Base-by-base conservation (phyloP, 1,139 yeast species). In the Geotrichum fermentans region DNA sequence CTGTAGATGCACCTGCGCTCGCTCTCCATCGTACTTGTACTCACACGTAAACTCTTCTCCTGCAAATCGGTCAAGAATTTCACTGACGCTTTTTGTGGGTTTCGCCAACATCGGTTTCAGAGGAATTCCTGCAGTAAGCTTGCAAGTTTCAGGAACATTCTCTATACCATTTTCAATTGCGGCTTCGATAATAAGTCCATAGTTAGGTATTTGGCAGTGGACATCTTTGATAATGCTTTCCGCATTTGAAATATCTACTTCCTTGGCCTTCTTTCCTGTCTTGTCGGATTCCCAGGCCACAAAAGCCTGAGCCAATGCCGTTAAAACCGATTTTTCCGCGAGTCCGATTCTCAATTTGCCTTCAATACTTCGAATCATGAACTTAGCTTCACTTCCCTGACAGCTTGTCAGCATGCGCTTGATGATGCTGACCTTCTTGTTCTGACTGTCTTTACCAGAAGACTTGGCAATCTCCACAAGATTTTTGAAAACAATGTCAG, bases 21-120 rank as follows among this genome's bases (percentile, higher is more conserved):
- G 78, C 67, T 94, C 98, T 41, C 99, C 99, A 65, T 92, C 98
- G 62, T 92, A 92, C 63, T 92, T 92, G 70, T 90, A 92, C 64
- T 92, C 98, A 64, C 97, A 90, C 0, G 97, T 89, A 62, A 92
- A 92, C 52, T 79, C 79, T 57, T 83, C 84, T 30, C 83, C 90
- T 56, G 84, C 86, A 64, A 92, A 89, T 49, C 95, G 73, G 63
- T 92, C 96, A 52, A 92, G 73, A 0, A 94, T 86, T 63, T 94
- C 99, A 26, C 85, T 77, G 40, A 94, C 82, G 2, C 96, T 79
- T 61, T 92, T 92, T 0, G 98, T 90, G 1, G 99, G 98, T 63
- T 92, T 92, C 4, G 99, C 99, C 61, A 92, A 77, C 98, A 92
- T 92, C 0, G 99, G 98, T 62, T 90, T 90, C 59, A 92, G 73